phyloP scores from a whole-genome alignment of 768 basidiomycete species.

The Phanerochaete sordida region DNA sequence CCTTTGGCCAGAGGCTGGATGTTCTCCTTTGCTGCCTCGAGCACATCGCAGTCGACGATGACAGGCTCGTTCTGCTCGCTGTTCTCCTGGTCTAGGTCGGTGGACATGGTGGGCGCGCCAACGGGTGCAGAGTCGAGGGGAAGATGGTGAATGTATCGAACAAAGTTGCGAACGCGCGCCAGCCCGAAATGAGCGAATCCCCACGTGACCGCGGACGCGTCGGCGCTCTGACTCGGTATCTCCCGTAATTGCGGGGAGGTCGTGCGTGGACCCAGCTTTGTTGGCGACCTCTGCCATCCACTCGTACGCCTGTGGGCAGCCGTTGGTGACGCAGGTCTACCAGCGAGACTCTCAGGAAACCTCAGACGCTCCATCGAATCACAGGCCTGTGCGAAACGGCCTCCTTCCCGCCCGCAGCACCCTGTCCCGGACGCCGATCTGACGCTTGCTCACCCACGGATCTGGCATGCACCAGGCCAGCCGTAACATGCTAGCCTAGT shows the following conservation, averaged over 20 bases:
- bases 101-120: not conserved
- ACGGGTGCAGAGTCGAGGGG: not conserved
- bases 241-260: not conserved
- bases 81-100: not conserved
- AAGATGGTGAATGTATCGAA: not conserved
- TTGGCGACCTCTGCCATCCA: too few relatives aligned
- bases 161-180: conserved; percentile 1
- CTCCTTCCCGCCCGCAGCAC: not conserved
- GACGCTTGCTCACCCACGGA: not conserved
- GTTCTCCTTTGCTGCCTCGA: conserved; percentile 85
- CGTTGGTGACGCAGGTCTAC: too few relatives aligned
- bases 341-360: too few relatives aligned
- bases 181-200: not conserved
- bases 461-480: not conserved
- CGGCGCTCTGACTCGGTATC: not conserved
- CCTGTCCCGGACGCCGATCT: not conserved
- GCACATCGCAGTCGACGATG: conserved; percentile 77
- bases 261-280: too few relatives aligned
- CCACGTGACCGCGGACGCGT: conserved; percentile 5
- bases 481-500: not conserved
- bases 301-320: too few relatives aligned
- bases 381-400: not conserved
- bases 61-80: conserved; percentile 31
- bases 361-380: not conserved
- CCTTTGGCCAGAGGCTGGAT: conserved; percentile 79